Evolutionary conservation across 345 rosid species (phyloP), one percentile per base, ranked within the genome.

Genomic region (Zanthoxylum bungeanum): DNA sequence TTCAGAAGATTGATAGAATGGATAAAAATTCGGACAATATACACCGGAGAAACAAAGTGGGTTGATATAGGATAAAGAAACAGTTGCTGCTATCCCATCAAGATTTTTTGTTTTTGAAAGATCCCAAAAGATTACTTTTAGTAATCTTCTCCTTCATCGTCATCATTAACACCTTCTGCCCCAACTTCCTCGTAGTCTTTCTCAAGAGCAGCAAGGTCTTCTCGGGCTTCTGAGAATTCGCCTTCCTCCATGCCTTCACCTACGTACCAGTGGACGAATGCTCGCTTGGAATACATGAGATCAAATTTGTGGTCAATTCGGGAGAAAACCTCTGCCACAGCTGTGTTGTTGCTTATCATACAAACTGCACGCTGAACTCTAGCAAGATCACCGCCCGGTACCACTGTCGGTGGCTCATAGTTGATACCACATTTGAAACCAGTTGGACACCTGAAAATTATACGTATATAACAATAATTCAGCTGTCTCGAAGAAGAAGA

Each of bases 211-310:
- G 97, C 92, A 27, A 91, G 92, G 79, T 89, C 97, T 74, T 91
- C 94, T 40, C 97, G 89, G 59, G 97, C 97, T 76, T 91, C 91
- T 1, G 94, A 91, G 85, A 91, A 91, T 75, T 91, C 94, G 51
- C 97, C 94, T 79, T 91, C 97, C 77, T 89, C 97, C 97, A 91
- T 89, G 53, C 94, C 97, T 77, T 91, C 97, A 4, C 97, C 97
- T n/a, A 91, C 94, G 21, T 91, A 89, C 94, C 94, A 91, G 71
- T 89, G 94, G 17, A 91, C 97, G 33, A 89, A 89, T 24, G 97
- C 97, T 66, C 97, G 79, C 82, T 91, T 91, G 57, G 92, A 34
- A 74, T 89, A 91, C 97, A 91, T 91, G 81, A 91, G 91, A 75
- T 91, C 94, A 60, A 91, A 91, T 71, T 91, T 91, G 80, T 77